Conservation (phyloP, 2,329 filamentous ascomycete species). For the Fusarium nodosum region DNA sequence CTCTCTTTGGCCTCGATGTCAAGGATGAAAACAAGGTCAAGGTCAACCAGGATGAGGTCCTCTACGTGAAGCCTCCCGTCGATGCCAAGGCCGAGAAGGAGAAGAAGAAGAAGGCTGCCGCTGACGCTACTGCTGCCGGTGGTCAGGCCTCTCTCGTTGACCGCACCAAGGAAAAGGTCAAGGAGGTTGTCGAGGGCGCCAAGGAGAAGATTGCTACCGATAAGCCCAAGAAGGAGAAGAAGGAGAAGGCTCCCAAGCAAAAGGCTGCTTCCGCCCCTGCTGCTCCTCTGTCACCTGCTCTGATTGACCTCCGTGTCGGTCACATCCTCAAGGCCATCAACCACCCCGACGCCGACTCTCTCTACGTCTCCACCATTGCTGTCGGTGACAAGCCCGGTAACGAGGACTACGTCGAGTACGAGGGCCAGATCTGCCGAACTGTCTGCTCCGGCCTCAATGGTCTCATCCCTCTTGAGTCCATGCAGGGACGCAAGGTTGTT, state of each 20-base stretch:
- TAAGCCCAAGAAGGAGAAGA: slow-evolving; percentile 85
- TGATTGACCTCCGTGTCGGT: slow-evolving; percentile 96
- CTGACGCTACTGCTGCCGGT: slow-evolving; percentile 68
- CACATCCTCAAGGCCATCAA: slow-evolving; percentile 97
- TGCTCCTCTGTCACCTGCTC: slow-evolving; percentile 82
- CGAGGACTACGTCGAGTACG: slow-evolving; percentile 91
- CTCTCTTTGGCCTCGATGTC: slow-evolving; percentile 78
- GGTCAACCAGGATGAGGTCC: slow-evolving; percentile 83
- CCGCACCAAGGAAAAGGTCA: slow-evolving; percentile 71
- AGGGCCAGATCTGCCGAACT: slow-evolving; percentile 91
- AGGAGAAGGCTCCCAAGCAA: slow-evolving; percentile 85
- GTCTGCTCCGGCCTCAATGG: slow-evolving; percentile 98
- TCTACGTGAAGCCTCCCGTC: slow-evolving; percentile 88
- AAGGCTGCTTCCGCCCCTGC: slow-evolving; percentile 76
- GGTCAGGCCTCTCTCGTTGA: slow-evolving; percentile 66
- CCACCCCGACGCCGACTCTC: slow-evolving; percentile 95
- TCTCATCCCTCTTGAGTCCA: slow-evolving; percentile 90
- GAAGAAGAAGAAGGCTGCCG: slow-evolving; percentile 93
- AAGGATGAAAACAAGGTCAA: slow-evolving; percentile 79
- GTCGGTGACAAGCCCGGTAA: slow-evolving; percentile 85
- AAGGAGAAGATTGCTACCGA: slow-evolving; percentile 55
- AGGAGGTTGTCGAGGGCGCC: slow-evolving; percentile 68
- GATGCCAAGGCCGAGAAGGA: slow-evolving; percentile 97
- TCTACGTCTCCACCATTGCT: slow-evolving; percentile 95
- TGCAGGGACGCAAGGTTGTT: slow-evolving; percentile 96